Evolutionary conservation across 345 rosid species (phyloP).

Genomic region (Cochlearia excelsa): DNA sequence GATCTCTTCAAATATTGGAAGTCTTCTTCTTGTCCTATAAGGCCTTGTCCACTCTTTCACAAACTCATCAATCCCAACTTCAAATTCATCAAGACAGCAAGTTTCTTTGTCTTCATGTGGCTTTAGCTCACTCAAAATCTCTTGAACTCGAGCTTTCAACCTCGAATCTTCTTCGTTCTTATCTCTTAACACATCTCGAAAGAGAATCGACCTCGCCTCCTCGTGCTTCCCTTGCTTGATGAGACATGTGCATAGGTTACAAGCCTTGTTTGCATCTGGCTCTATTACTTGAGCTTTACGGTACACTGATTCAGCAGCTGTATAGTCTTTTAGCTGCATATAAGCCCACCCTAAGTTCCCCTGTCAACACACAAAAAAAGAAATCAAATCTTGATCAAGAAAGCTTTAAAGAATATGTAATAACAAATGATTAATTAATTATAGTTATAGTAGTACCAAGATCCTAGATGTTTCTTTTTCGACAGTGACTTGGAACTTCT

Average conservation of each 20-base stretch:
- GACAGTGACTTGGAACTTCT: slow-evolving; percentile 84
- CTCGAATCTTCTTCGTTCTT: slow-evolving; percentile 44
- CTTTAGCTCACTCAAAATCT: slow-evolving; percentile 45
- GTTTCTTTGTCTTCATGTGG: slow-evolving; percentile 14
- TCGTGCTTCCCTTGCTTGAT: slow-evolving; percentile 54
- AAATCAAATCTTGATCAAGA: slow-evolving; percentile 11
- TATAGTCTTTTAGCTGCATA: slow-evolving; percentile 68
- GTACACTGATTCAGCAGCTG: slow-evolving; percentile 73
- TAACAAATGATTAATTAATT: no score
- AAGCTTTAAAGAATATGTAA: no score
- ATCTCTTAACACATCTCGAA: slow-evolving; percentile 39
- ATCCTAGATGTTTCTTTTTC: slow-evolving; percentile 83
- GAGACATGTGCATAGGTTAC: slow-evolving; percentile 71
- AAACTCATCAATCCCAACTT: slow-evolving; percentile 59
- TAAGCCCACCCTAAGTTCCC: slow-evolving; percentile 98
- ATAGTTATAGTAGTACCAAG: no score
- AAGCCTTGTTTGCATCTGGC: slow-evolving; percentile 87
- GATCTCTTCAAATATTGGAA: slow-evolving; percentile 85
- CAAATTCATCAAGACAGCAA: slow-evolving; percentile 38
- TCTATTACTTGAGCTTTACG: slow-evolving; percentile 74
- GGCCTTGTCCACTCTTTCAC: slow-evolving; percentile 61
- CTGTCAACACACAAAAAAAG: slow-evolving; percentile 33
- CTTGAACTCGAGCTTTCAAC: slow-evolving; percentile 51
- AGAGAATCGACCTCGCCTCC: slow-evolving; percentile 52
- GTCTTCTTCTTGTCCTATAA: slow-evolving; percentile 56